These are phyloP conservation scores for Naumovozyma dairenensis DNA, from an alignment of 805 yeast genomes.

Conservation along the genomic window DNA sequence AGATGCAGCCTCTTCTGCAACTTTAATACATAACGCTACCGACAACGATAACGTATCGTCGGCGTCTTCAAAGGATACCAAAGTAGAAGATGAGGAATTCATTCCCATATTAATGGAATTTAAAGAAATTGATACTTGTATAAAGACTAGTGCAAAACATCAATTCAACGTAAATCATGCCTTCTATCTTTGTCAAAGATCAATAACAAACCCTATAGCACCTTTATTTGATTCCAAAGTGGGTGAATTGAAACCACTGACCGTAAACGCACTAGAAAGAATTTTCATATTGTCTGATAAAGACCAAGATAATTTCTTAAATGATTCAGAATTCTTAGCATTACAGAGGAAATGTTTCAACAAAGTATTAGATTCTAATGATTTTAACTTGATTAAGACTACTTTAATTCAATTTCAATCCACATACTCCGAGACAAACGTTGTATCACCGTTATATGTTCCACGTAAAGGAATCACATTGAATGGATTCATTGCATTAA, in stretches of 20 bases:
- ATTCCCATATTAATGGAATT: constrained; percentile 79
- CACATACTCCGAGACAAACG: background rate
- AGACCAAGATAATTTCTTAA: constrained; percentile 81
- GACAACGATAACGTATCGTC: no score
- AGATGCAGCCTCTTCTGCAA: constrained; percentile 1
- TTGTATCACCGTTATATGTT: constrained; percentile 25
- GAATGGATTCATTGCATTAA: constrained; percentile 68
- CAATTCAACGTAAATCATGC: constrained; percentile 74
- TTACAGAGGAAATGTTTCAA: constrained; percentile 72
- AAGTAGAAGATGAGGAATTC: constrained; percentile 64
- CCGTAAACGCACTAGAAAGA: constrained; percentile 65
- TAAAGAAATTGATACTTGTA: constrained; percentile 89
- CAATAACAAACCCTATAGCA: constrained; percentile 85
- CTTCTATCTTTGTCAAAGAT: constrained; percentile 85
- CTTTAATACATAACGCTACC: no score
- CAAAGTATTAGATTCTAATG: constrained; percentile 42
- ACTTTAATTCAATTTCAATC: constrained; percentile 16
- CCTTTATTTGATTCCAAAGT: constrained; percentile 91
- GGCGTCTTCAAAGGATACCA: constrained; percentile 37
- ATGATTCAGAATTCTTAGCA: constrained; percentile 56
- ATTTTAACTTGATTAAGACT: constrained; percentile 36
- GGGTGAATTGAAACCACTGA: constrained; percentile 68
- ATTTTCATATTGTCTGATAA: constrained; percentile 78
- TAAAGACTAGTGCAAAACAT: constrained; percentile 78
- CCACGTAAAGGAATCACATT: constrained; percentile 49